Evolutionary conservation across 305 asterid genomes (phyloP), one percentile per base, ranked within the genome.

Genomic region (Fraxinus sp.): DNA sequence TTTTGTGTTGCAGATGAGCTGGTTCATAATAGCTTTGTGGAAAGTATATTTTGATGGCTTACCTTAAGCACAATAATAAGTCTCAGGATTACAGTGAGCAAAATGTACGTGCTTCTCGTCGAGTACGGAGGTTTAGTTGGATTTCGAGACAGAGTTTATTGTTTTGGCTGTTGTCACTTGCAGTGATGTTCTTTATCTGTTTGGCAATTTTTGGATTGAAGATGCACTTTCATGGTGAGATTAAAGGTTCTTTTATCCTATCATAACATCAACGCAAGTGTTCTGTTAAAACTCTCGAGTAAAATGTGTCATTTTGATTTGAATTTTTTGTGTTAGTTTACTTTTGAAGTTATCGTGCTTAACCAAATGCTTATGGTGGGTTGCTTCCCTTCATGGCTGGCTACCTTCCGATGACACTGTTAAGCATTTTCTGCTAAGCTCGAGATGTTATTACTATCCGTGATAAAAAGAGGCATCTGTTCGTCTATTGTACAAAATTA

Each of bases 161-260:
- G 80, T 77, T 88, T 80, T 91, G 92, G 90, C 85, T 90, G 85
- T 82, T 91, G 86, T 86, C 89, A 26, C 86, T 93, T 82, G 89
- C 90, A 13, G 86, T 90, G 76, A 81, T 93, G 77, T 91, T 93
- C 87, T 88, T 87, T 22, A 83, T 91, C 75, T 93, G 81, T 87
- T 88, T 92, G 70, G 88, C 92, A 7, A 90, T 86, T 86, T 90
- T 94, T 83, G 93, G 95, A 77, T 80, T 88, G 49, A 90, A 89
- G 88, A 87, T 93, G 86, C 94, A 91, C 86, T 87, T 90, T 80
- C 93, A 88, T 72, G 98, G 98, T 93, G 85, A 91, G 94, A 30
- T 11, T 76, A 33, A 80, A 39, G n/a, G 68, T 82, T 1, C 75
- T 80, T 26, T 13, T 14, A 33, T 71, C 36, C 46, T 71, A 32